Percentiles rank a stretch among this genome's conserved stretches.
Conservation (phyloP, 1,139 yeast genomes). For the Meyerozyma athensensis region DNA sequence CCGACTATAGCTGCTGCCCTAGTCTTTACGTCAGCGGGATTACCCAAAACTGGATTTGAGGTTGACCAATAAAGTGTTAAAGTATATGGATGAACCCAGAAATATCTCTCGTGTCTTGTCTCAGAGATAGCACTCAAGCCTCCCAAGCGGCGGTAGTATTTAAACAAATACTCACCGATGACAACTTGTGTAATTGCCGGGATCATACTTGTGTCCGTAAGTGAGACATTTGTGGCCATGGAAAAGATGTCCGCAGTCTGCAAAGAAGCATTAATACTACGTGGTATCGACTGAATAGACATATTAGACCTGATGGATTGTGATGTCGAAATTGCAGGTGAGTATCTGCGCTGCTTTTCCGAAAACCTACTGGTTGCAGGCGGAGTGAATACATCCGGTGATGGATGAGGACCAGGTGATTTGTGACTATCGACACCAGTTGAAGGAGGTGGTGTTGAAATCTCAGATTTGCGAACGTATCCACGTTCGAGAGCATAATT, state of each 20-base stretch:
- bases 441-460: constrained; percentile 13
- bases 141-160: constrained; percentile 77
- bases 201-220: constrained; percentile 70
- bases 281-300: constrained; percentile 26
- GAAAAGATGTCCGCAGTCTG: constrained; percentile 40
- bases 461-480: constrained; percentile 25
- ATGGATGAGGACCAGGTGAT: constrained; percentile 14
- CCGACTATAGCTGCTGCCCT: constrained; percentile 78
- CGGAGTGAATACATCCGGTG: constrained; percentile 12
- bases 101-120: constrained; percentile 82
- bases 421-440: constrained; percentile 2
- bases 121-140: constrained; percentile 73
- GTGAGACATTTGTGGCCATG: constrained; percentile 65
- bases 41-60: constrained; percentile 71
- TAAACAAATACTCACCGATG: constrained; percentile 86
- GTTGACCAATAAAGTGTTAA: constrained; percentile 88
- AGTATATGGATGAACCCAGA: constrained; percentile 96
- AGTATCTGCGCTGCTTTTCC: constrained; percentile 12
- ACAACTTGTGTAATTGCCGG: constrained; percentile 90
- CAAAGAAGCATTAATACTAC: constrained; percentile 27
- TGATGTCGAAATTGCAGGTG: constrained; percentile 15
- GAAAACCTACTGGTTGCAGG: constrained; percentile 11
- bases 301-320: constrained; percentile 29
- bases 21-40: constrained; percentile 60
- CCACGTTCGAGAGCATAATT: constrained; percentile 49